Conservation (phyloP, 495 filamentous ascomycete genomes). For the Chlorociboria aeruginascens region DNA sequence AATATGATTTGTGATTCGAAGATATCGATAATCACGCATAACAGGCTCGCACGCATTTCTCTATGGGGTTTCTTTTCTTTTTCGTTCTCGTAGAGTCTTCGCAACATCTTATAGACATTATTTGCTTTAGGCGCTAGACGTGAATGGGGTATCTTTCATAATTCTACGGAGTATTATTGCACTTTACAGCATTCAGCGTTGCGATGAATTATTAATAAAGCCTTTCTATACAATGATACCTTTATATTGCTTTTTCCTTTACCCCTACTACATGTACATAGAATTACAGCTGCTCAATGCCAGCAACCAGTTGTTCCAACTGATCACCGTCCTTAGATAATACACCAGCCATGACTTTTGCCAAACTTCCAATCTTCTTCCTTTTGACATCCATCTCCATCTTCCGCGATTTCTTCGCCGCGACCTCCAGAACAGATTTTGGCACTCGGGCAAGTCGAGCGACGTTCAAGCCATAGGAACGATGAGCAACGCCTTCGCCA, state of each 20-base stretch:
- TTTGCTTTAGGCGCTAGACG: too few species aligned
- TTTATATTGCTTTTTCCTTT: neutral
- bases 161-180: too few species aligned
- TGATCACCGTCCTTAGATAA: constrained; percentile 4
- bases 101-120: too few species aligned
- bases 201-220: too few species aligned
- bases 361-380: constrained; percentile 37
- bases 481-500: constrained; percentile 78
- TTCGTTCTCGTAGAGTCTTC: neutral
- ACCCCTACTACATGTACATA: constrained; percentile 1
- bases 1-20: constrained; percentile 1
- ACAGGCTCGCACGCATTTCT: neutral
- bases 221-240: too few species aligned
- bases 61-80: constrained; percentile 7
- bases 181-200: too few species aligned
- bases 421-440: constrained; percentile 58
- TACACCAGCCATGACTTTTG: constrained; percentile 32
- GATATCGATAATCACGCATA: too few species aligned
- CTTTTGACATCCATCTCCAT: constrained; percentile 63
- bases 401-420: constrained; percentile 64
- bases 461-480: constrained; percentile 90
- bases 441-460: constrained; percentile 80
- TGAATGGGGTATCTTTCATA: too few species aligned
- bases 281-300: constrained; percentile 17
- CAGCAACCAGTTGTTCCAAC: constrained; percentile 13